Evolutionary conservation across 2,329 filamentous ascomycete genomes (phyloP).

Genomic region (Sclerotinia spermophila): DNA sequence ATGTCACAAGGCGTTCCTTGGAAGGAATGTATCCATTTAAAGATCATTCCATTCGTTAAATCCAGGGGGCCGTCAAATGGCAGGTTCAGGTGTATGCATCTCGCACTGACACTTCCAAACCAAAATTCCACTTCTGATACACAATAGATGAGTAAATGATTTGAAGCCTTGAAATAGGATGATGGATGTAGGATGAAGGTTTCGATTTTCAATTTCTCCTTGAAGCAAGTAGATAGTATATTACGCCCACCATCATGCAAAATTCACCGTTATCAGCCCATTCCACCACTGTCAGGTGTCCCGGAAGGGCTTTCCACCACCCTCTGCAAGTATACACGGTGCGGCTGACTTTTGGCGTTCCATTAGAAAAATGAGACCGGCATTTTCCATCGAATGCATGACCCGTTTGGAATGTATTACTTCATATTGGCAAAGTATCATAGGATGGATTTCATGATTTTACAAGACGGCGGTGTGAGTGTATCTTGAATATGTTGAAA

Average conservation of each 20-base stretch:
- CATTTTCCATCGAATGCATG: not conserved
- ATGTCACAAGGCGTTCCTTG: not conserved
- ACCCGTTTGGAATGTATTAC: not conserved
- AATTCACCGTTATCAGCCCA: slow-evolving; percentile 10
- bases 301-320: not conserved
- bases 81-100: too few relatives aligned
- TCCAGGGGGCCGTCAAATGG: not conserved
- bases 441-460: not conserved
- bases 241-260: not conserved
- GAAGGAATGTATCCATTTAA: not conserved
- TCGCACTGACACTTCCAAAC: not conserved
- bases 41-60: not conserved
- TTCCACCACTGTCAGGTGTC: not conserved
- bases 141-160: not conserved
- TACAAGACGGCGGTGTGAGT: not conserved
- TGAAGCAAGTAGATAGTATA: not conserved
- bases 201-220: not conserved
- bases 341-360: not conserved
- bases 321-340: not conserved
- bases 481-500: not conserved
- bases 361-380: not conserved
- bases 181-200: not conserved
- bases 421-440: not conserved
- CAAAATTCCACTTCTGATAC: not conserved
- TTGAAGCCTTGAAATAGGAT: not conserved